phyloP scores from a whole-genome alignment of 495 filamentous ascomycete species.

The Penicillium robsamsonii region DNA sequence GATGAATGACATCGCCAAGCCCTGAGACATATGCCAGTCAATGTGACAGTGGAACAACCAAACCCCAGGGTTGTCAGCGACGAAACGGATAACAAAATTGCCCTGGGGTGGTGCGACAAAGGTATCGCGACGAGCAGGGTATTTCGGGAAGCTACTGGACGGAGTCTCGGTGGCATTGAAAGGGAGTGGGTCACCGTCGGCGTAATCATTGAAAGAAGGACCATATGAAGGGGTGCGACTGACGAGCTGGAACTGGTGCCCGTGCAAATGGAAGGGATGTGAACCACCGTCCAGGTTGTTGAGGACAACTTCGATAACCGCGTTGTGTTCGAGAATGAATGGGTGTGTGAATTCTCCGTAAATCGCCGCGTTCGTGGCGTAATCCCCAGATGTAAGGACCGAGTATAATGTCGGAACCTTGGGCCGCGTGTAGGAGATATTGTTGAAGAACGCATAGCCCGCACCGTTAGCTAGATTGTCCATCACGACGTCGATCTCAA shows the following conservation, averaged over 20 bases:
- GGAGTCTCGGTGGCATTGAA: slow-evolving; percentile 40
- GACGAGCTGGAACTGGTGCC: slow-evolving; percentile 77
- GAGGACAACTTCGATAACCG: slow-evolving; percentile 73
- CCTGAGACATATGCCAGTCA: slow-evolving; percentile 59
- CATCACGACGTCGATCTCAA: slow-evolving; percentile 41
- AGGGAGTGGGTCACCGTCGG: slow-evolving; percentile 36
- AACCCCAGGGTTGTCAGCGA: slow-evolving; percentile 63
- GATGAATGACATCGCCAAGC: slow-evolving; percentile 42
- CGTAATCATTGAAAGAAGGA: slow-evolving; percentile 35
- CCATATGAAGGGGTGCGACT: slow-evolving; percentile 45
- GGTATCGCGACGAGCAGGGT: slow-evolving; percentile 57
- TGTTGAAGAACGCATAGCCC: slow-evolving; percentile 71
- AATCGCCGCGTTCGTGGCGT: slow-evolving; percentile 59
- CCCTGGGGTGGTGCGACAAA: slow-evolving; percentile 53
- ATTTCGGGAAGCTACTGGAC: slow-evolving; percentile 26
- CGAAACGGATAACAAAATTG: slow-evolving; percentile 53
- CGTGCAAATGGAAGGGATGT: slow-evolving; percentile 89
- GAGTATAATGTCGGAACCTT: slow-evolving; percentile 82
- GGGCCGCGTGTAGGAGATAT: slow-evolving; percentile 68
- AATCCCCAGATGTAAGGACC: slow-evolving; percentile 59
- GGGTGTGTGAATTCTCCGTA: slow-evolving; percentile 74
- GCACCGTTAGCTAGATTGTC: slow-evolving; percentile 43
- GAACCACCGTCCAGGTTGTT: slow-evolving; percentile 74
- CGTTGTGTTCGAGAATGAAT: slow-evolving; percentile 61
- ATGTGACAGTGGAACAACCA: slow-evolving; percentile 66